Conservation (phyloP, 805 yeast species). For the Wickerhamiella brachini region DNA sequence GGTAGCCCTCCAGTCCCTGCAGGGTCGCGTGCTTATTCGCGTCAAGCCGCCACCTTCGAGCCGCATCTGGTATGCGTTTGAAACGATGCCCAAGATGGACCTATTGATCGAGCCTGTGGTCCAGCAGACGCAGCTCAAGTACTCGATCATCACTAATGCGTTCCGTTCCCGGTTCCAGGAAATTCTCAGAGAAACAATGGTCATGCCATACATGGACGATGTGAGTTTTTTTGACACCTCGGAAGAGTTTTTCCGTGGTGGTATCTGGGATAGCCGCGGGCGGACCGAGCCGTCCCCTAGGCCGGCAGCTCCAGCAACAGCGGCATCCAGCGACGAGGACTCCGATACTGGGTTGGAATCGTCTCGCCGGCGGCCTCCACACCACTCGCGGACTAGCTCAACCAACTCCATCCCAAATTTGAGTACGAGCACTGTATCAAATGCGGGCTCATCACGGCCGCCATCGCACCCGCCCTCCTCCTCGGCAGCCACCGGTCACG, state of each 20-base stretch:
- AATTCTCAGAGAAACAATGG: constrained; percentile 65
- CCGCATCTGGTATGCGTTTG: constrained; percentile 84
- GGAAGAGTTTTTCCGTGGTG: constrained; percentile 73
- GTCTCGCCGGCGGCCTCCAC: not conserved
- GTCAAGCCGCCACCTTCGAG: constrained; percentile 85
- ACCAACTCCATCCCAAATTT: not conserved
- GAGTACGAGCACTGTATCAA: not conserved
- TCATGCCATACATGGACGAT: constrained; percentile 83
- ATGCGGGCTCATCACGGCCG: too few relatives aligned
- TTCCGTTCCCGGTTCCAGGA: constrained; percentile 69
- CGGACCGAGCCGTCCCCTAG: not conserved
- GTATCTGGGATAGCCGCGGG: constrained; percentile 58
- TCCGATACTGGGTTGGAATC: not conserved
- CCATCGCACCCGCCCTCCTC: not conserved
- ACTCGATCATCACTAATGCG: constrained; percentile 63
- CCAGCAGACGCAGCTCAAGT: constrained; percentile 67
- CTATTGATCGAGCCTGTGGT: constrained; percentile 82
- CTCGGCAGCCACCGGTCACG: not conserved
- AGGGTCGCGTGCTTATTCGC: constrained; percentile 57
- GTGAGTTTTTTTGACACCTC: constrained; percentile 52
- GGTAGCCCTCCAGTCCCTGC: constrained; percentile 50
- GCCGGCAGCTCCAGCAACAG: not conserved
- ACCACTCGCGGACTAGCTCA: not conserved
- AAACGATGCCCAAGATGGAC: constrained; percentile 59
- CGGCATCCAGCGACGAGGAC: not conserved